Base-by-base conservation (phyloP, 345 rosid genomes). In the Diplotaxis tenuifolia region DNA sequence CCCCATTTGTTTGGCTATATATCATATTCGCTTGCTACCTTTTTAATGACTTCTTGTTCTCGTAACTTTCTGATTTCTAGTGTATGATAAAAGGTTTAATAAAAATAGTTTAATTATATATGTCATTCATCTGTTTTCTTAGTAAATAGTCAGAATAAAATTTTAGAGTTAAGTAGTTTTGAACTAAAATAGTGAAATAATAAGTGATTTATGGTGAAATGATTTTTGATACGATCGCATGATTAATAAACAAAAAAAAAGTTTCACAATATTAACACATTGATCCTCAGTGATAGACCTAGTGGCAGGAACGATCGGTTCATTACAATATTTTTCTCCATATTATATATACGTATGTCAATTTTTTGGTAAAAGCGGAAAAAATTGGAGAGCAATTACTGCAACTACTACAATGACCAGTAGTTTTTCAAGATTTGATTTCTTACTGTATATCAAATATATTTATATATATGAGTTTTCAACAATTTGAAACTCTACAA, bases 1-100 rank as follows among this genome's bases (percentile, higher is more conserved):
- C 31, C 68, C 27, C 58, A 68, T 75, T 40, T 62, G 28, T 68
- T 40, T 62, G 70, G 65, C 69, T 62, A 25, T 23, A n/a, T 28
- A 28, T 53, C 34, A 62, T 67, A 50, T 68, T 52, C 25, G 20
- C 9, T 47, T 16, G n/a, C 29, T 67, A 21, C 28, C 36, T 15
- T 10, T 65, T 15, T 65, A 12, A 42, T 42, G n/a, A 64, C 20
- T 62, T 23, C 18, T 61, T 21, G 15, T 32, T 49, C 2, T n/a
- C 18, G 19, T 45, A n/a, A 45, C 23, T 18, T 72, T 63, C 14
- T 10, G 4, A 16, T 47, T 47, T 47, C 10, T 16, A 5, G 16
- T 42, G 50, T 42, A 12, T 38, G 5, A 4, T 38, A 4, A 4
- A 38, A 38, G 6, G 49, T 40, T 38, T 12, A 40, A 25, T 25